Percentiles rank a stretch among this genome's conserved stretches.
Evolutionary conservation across 441 rosid genomes (phyloP).

Genomic region (Flueggea neowawraea): DNA sequence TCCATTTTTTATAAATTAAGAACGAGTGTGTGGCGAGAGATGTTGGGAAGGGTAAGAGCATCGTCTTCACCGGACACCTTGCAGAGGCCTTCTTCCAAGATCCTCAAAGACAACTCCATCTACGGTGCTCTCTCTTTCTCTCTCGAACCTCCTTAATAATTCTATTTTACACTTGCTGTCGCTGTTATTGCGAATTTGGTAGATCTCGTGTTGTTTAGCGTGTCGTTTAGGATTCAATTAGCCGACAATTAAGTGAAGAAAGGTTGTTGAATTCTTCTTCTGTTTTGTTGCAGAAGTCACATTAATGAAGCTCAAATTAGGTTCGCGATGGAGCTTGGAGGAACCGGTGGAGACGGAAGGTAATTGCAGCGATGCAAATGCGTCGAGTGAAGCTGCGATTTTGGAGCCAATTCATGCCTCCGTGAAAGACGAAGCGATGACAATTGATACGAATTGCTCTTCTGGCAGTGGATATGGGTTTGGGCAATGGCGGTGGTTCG

Average conservation of each 20-base stretch:
- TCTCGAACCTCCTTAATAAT: not conserved
- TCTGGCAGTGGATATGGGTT: too few species aligned
- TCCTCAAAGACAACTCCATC: conserved; percentile 79
- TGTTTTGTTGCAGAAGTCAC: too few species aligned
- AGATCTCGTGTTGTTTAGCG: too few species aligned
- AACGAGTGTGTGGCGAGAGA: conserved; percentile 1
- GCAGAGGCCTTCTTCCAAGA: conserved; percentile 59
- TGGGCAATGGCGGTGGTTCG: too few species aligned
- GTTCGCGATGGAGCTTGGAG: conserved; percentile 38
- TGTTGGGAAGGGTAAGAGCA: conserved; percentile 78
- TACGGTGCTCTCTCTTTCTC: conserved; percentile 43
- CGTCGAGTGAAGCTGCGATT: not conserved
- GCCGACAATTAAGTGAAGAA: too few species aligned
- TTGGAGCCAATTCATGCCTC: conserved; percentile 10
- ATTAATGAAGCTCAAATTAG: too few species aligned
- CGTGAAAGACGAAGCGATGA: conserved; percentile 15
- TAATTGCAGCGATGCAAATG: conserved; percentile 14
- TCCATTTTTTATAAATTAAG: too few species aligned
- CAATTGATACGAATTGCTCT: conserved; percentile 25
- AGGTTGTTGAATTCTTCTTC: too few species aligned
- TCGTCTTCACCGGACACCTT: conserved; percentile 50
- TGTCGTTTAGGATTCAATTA: too few species aligned
- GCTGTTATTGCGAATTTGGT: too few species aligned
- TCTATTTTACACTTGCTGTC: not conserved
- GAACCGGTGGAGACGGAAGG: conserved; percentile 19